Base-by-base conservation (phyloP, 139 green algal genomes). In the Chlorella sp. region DNA sequence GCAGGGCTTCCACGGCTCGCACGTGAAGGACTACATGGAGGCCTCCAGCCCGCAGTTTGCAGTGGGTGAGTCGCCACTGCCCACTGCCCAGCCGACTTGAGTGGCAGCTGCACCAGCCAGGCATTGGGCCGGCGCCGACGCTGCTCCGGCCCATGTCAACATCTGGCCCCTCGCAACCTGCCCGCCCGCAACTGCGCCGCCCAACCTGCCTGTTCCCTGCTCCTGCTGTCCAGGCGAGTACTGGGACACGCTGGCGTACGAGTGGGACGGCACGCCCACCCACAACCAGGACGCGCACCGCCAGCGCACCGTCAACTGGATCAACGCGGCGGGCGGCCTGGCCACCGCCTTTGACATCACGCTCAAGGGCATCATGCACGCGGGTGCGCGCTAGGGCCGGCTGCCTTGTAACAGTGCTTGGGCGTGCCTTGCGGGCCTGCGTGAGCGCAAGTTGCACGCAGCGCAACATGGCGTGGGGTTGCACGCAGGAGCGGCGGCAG, bases 261-360 rank as follows among this genome's bases (percentile, higher is more conserved):
- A 88, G 38, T 96, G 92, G 22, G 94, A 98, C 77, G 93, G 95
- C n/a, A 94, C 98, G 83, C 94, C 98, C 64, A 94, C 96, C 86
- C 97, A 98, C 89, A 97, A 99, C 92, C 96, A 99, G 92, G 91
- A 98, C 85, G 65, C 83, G 24, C 95, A 98, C 91, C 88, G 97
- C 22, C 95, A 98, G 92, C 92, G 94, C 80, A 98, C 91, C 38
- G 89, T 98, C 75, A 94, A 98, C 91, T 99, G 96, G 96, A 95
- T 88, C 75, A 95, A 99, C 88, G 76, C 83, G 19, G 98, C 96
- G 16, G 96, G 95, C 8, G 96, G 95, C 83, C 97, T 95, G 40
- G 85, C 92, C 22, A 94, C 93, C 5, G 96, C 96, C 46, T 99
- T 99, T 87, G 97, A 99, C 91, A 98, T 99, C 95, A 99, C 96